Evolutionary conservation across 2,329 filamentous ascomycete species (phyloP).

Genomic region (Cytospora piceae): DNA sequence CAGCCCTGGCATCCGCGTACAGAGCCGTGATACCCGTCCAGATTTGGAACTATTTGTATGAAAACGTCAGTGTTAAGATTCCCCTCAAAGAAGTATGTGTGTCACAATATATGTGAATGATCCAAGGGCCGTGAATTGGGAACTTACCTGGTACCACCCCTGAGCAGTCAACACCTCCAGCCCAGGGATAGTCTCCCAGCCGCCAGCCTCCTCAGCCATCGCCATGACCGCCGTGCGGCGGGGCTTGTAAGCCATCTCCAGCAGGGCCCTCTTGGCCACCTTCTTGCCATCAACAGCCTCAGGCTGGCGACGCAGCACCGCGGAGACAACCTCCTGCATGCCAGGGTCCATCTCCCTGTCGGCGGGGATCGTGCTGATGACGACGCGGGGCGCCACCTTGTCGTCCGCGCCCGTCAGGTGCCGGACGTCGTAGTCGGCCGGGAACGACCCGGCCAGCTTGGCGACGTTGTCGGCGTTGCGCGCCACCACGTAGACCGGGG

Average conservation of each 20-base stretch:
- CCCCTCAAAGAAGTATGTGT: neutral
- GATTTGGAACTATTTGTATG: slow-evolving; percentile 65
- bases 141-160: slow-evolving; percentile 79
- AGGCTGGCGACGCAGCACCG: slow-evolving; percentile 48
- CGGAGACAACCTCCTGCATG: slow-evolving; percentile 67
- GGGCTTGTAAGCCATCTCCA: slow-evolving; percentile 98
- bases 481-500: slow-evolving; percentile 85
- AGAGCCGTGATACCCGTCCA: slow-evolving; percentile 83
- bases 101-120: neutral
- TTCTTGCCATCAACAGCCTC: slow-evolving; percentile 39
- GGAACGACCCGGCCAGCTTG: slow-evolving; percentile 72
- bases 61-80: slow-evolving; percentile 34
- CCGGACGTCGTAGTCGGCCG: slow-evolving; percentile 69
- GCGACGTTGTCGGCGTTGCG: slow-evolving; percentile 72
- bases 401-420: slow-evolving; percentile 60
- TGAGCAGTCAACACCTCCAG: slow-evolving; percentile 89
- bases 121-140: neutral
- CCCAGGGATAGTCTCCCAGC: slow-evolving; percentile 84
- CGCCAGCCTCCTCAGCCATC: slow-evolving; percentile 73
- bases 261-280: slow-evolving; percentile 60
- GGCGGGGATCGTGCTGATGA: slow-evolving; percentile 89
- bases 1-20: slow-evolving; percentile 69
- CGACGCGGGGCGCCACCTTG: slow-evolving; percentile 64
- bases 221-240: slow-evolving; percentile 81
- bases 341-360: slow-evolving; percentile 77